These are phyloP conservation scores for Candida khao-thaluensis DNA, from an alignment of 805 yeast species.

Conservation along the genomic window DNA sequence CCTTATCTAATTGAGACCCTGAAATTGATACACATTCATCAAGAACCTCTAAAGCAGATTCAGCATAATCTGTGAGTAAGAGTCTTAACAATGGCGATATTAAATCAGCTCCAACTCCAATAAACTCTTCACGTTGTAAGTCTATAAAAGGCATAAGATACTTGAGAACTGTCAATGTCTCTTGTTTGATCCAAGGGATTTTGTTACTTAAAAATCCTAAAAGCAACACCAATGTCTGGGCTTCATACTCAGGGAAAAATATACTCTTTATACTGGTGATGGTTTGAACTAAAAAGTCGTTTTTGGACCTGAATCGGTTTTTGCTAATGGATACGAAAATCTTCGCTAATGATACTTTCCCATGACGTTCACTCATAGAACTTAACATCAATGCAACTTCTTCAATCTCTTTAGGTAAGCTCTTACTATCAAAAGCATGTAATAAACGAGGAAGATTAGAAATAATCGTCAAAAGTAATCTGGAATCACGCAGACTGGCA, in stretches of 20 bases:
- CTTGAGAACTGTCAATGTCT: constrained; percentile 74
- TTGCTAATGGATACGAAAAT: constrained; percentile 75
- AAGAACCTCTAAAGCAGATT: constrained; percentile 82
- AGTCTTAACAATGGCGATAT: constrained; percentile 86
- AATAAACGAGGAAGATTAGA: constrained; percentile 82
- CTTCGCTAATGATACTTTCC: constrained; percentile 60
- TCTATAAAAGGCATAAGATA: constrained; percentile 76
- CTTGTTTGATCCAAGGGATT: constrained; percentile 73
- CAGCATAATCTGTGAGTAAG: constrained; percentile 79
- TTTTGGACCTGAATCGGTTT: constrained; percentile 81
- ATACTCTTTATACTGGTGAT: constrained; percentile 63
- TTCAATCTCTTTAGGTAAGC: constrained; percentile 47
- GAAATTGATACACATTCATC: constrained; percentile 85
- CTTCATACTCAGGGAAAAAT: constrained; percentile 73
- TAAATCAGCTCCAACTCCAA: constrained; percentile 91
- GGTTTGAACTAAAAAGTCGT: constrained; percentile 82
- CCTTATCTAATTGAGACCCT: constrained; percentile 87
- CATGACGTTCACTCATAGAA: constrained; percentile 56
- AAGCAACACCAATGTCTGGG: constrained; percentile 70
- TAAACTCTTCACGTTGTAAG: constrained; percentile 71
- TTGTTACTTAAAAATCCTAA: constrained; percentile 79
- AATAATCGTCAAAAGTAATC: constrained; percentile 70
- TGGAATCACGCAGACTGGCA: constrained; percentile 59
- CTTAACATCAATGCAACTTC: constrained; percentile 48
- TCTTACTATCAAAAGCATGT: constrained; percentile 64